phyloP scores from a whole-genome alignment of 2,329 filamentous ascomycete genomes.

The Colletotrichum endophyticum region DNA sequence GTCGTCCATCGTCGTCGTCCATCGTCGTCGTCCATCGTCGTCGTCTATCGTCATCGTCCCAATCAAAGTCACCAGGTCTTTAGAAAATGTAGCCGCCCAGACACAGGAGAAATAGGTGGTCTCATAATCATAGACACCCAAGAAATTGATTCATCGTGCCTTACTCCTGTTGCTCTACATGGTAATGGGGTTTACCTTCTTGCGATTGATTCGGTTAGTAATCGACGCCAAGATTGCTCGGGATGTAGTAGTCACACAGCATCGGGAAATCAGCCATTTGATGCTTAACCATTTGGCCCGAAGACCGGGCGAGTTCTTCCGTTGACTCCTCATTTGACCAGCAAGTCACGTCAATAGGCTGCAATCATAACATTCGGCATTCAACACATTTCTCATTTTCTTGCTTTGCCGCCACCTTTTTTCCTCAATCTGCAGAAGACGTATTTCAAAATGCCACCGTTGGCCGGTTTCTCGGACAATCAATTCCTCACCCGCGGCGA shows the following conservation, averaged over 20 bases:
- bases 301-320: neutral
- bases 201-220: neutral
- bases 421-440: neutral
- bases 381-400: neutral
- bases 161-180: neutral
- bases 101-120: too few relatives aligned
- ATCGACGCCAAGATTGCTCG: neutral
- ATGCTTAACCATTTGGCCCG: neutral
- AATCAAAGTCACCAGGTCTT: neutral
- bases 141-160: neutral
- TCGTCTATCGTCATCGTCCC: too few relatives aligned
- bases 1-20: neutral
- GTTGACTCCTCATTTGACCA: neutral
- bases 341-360: neutral
- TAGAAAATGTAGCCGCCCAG: too few relatives aligned
- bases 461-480: constrained; percentile 37
- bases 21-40: too few relatives aligned
- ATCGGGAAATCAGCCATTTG: neutral
- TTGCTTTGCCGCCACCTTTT: neutral
- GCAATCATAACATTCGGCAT: neutral
- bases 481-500: constrained; percentile 32
- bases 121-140: neutral
- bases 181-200: neutral
- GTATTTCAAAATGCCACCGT: constrained; percentile 23
- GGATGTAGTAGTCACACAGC: neutral